Evolutionary conservation across 2,329 filamentous ascomycete species (phyloP).

Genomic region (Colletotrichum chlorophyti): DNA sequence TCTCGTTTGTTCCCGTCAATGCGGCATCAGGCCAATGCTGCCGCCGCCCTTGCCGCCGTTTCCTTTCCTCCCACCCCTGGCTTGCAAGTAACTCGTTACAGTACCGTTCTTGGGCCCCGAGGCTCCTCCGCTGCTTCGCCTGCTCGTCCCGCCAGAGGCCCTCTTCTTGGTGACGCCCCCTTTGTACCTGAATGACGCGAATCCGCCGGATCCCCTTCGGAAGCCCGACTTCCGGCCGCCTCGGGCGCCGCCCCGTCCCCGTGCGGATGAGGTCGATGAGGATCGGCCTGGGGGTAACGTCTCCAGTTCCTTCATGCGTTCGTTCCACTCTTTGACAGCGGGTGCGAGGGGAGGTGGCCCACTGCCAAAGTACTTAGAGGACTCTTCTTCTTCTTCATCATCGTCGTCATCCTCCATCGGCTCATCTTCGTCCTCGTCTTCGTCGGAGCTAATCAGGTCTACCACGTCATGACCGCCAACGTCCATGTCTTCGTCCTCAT

Average conservation of each 20-base stretch:
- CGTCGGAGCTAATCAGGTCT: constrained; percentile 59
- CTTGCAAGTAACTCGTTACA: constrained; percentile 15
- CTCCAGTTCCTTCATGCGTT: constrained; percentile 37
- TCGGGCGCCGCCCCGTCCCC: constrained; percentile 31
- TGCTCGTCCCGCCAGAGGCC: constrained; percentile 23
- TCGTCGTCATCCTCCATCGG: constrained; percentile 45
- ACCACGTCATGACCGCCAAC: constrained; percentile 52
- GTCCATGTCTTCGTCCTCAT: constrained; percentile 23
- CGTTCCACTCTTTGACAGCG: constrained; percentile 34
- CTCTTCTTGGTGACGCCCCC: constrained; percentile 30
- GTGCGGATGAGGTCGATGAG: constrained; percentile 8
- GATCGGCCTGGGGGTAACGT: constrained; percentile 33
- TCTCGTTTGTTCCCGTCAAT: constrained; percentile 33
- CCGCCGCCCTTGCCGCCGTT: constrained; percentile 14
- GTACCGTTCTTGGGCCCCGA: constrained; percentile 16
- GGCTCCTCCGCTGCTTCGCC: constrained; percentile 17
- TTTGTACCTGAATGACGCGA: constrained; percentile 13
- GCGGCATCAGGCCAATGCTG: constrained; percentile 47
- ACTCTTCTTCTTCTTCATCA: constrained; percentile 45
- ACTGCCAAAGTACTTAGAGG: constrained; percentile 56
- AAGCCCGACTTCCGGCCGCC: constrained; percentile 33
- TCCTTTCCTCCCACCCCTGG: constrained; percentile 38
- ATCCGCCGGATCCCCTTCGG: constrained; percentile 20
- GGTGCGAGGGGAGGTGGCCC: constrained; percentile 24
- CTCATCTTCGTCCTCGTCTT: constrained; percentile 40